phyloP scores from a whole-genome alignment of 139 green algal species.

The Trebouxia sp. region DNA sequence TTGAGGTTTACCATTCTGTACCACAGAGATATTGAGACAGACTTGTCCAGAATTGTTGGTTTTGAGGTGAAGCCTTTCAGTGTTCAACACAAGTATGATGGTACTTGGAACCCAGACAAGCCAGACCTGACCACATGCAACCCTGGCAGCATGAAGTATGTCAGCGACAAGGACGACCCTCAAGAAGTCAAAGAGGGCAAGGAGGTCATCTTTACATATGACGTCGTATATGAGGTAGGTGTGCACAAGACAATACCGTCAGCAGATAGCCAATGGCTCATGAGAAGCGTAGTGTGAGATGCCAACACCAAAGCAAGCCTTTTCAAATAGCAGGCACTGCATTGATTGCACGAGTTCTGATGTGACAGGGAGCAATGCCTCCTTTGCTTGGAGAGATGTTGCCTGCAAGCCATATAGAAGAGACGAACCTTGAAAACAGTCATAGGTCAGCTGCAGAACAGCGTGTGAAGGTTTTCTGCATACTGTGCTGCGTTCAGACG shows the following conservation, averaged over 20 bases:
- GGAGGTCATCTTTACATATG: slow-evolving; percentile 98
- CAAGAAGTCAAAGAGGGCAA: slow-evolving; percentile 80
- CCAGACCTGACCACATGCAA: slow-evolving; percentile 91
- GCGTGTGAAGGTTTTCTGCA: too few species aligned
- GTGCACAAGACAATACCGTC: neutral
- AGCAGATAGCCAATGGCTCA: too few species aligned
- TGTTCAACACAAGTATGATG: slow-evolving; percentile 92
- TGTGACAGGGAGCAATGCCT: neutral
- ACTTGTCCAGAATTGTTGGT: slow-evolving; percentile 90
- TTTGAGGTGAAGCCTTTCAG: slow-evolving; percentile 90
- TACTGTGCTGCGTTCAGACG: neutral
- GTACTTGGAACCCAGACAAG: slow-evolving; percentile 63
- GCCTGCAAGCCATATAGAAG: too few species aligned
- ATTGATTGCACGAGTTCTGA: neutral
- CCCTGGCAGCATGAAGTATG: slow-evolving; percentile 72
- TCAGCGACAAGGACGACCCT: slow-evolving; percentile 73
- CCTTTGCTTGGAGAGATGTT: too few species aligned
- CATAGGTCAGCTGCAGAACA: too few species aligned
- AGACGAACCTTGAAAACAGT: too few species aligned
- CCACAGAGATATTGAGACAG: slow-evolving; percentile 85
- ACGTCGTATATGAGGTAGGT: slow-evolving; percentile 86
- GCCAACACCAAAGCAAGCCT: neutral
- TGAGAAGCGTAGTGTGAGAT: too few species aligned
- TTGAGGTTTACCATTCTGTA: slow-evolving; percentile 96
- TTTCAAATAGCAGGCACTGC: neutral